Percentiles rank a stretch among this genome's conserved stretches.
These are phyloP conservation scores for Biscogniauxia sp. DNA, from an alignment of 2,329 filamentous ascomycete species.

Conservation along the genomic window DNA sequence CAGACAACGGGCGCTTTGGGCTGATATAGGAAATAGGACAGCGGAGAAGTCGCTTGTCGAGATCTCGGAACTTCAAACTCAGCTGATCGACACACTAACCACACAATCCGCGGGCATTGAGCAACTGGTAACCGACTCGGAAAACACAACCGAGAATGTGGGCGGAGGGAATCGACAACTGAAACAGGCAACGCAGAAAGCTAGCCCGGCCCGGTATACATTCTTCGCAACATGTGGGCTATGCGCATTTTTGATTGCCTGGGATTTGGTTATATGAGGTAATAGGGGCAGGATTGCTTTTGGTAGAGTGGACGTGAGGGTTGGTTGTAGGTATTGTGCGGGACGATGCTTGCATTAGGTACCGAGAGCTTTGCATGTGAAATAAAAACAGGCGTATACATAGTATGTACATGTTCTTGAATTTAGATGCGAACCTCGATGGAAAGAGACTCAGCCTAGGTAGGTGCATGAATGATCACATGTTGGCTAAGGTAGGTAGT, in stretches of 20 bases:
- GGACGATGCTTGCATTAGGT: neutral
- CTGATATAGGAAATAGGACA: slow-evolving; percentile 50
- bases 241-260: slow-evolving; percentile 71
- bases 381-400: too few relatives aligned
- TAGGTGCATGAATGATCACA: too few relatives aligned
- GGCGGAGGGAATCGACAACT: slow-evolving; percentile 87
- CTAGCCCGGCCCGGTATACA: slow-evolving; percentile 72
- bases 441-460: too few relatives aligned
- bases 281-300: neutral
- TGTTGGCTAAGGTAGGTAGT: too few relatives aligned
- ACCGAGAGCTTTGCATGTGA: too few relatives aligned
- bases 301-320: neutral
- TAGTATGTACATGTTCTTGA: too few relatives aligned
- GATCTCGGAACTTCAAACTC: slow-evolving; percentile 87
- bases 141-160: slow-evolving; percentile 80
- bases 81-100: slow-evolving; percentile 80
- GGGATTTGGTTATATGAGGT: slow-evolving; percentile 66
- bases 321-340: neutral
- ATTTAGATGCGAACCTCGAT: too few relatives aligned
- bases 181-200: slow-evolving; percentile 72
- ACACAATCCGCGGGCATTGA: slow-evolving; percentile 87
- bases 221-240: slow-evolving; percentile 78
- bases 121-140: slow-evolving; percentile 80
- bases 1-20: neutral
- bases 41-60: slow-evolving; percentile 89